These are phyloP conservation scores for Cyclocybe aegerita DNA, from an alignment of 768 basidiomycete genomes.

Conservation along the genomic window DNA sequence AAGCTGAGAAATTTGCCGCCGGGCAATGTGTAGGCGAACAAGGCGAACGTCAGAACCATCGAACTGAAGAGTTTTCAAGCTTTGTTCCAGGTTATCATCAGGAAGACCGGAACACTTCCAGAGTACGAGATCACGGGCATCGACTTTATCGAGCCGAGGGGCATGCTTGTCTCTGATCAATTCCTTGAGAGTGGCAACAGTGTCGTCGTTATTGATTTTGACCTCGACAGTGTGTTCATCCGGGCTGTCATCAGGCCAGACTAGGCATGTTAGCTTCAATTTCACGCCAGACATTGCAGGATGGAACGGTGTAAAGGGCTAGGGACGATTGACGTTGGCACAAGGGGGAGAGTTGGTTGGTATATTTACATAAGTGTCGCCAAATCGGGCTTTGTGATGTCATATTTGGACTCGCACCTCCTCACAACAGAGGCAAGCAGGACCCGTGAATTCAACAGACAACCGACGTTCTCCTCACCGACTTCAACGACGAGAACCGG, in stretches of 20 bases:
- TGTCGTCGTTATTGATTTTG: neutral
- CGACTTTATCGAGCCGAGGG: neutral
- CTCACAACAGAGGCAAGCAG: no score
- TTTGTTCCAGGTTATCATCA: neutral
- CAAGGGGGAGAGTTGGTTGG: neutral
- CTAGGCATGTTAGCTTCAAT: neutral
- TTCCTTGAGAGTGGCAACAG: neutral
- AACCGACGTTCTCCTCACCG: no score
- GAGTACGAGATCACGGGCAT: neutral
- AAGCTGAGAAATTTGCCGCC: neutral
- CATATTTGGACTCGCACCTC: no score
- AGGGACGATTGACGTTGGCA: neutral
- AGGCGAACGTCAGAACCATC: constrained; percentile 1
- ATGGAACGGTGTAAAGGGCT: neutral
- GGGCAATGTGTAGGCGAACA: neutral
- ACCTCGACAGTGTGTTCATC: constrained; percentile 1
- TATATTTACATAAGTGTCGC: no score
- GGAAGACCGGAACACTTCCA: neutral
- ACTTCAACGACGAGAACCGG: no score
- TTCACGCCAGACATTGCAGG: neutral
- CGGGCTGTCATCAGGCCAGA: neutral
- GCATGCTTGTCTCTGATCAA: neutral
- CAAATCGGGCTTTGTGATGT: no score
- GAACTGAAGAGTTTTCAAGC: neutral
- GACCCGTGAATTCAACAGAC: no score